phyloP scores from a whole-genome alignment of 345 rosid genomes.

The Erysimum cheiranthoides region DNA sequence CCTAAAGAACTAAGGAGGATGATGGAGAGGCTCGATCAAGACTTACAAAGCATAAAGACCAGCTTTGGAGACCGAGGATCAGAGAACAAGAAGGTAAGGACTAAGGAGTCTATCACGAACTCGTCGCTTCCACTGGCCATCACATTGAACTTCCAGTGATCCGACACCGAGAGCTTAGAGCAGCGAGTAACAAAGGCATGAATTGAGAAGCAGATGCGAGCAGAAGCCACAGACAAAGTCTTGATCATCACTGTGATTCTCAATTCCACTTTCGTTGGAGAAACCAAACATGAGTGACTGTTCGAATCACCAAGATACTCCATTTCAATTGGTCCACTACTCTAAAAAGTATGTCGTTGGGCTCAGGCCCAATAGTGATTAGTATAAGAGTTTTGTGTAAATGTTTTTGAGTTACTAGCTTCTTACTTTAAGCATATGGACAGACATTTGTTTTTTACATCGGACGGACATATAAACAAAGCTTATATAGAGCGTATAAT shows the following conservation, averaged over 20 bases:
- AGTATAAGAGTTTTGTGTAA: too few species aligned
- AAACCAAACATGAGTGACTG: constrained; percentile 27
- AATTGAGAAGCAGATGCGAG: constrained; percentile 37
- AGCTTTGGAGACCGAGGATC: too few species aligned
- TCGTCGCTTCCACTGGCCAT: constrained; percentile 64
- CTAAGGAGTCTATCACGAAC: constrained; percentile 78
- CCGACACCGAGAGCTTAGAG: constrained; percentile 19
- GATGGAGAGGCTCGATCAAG: too few species aligned
- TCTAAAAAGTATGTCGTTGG: neutral
- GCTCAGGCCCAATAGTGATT: too few species aligned
- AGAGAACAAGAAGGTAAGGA: too few species aligned
- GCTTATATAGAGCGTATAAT: too few species aligned
- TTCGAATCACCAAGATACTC: neutral
- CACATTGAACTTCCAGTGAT: constrained; percentile 41
- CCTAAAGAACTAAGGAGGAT: too few species aligned
- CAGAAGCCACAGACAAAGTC: constrained; percentile 22
- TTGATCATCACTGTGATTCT: constrained; percentile 33
- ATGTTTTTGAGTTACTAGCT: too few species aligned
- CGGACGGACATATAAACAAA: too few species aligned
- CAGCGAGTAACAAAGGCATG: neutral
- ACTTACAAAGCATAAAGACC: too few species aligned
- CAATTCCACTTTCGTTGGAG: constrained; percentile 7
- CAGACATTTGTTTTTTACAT: too few species aligned
- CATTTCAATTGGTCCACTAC: neutral
- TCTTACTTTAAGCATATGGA: too few species aligned